A percentile compares a stretch with the other conserved stretches of the same genome.
phyloP scores from a whole-genome alignment of 2,329 filamentous ascomycete genomes.

The Fusarium sp. region DNA sequence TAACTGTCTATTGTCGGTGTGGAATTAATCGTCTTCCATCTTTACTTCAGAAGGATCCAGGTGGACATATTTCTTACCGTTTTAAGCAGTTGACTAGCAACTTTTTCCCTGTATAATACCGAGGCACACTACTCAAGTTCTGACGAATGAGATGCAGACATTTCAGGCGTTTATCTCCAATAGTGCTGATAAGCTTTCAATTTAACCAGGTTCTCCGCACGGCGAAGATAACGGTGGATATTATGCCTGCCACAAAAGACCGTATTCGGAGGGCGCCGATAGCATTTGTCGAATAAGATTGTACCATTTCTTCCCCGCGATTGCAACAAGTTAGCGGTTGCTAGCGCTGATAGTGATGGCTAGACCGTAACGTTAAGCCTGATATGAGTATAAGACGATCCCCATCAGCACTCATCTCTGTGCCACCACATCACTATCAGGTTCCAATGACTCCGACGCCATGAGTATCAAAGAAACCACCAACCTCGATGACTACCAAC shows the following conservation, averaged over 20 bases:
- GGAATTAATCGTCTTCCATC: too few relatives aligned
- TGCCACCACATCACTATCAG: neutral
- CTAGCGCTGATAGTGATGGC: neutral
- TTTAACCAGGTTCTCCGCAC: neutral
- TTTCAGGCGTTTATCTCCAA: slow-evolving; percentile 9
- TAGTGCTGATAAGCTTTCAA: neutral
- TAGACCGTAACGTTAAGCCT: neutral
- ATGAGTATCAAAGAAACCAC: slow-evolving; percentile 24
- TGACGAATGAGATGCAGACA: neutral
- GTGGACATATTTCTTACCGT: slow-evolving; percentile 3
- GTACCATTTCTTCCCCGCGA: neutral
- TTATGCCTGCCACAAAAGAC: neutral
- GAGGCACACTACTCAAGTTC: neutral
- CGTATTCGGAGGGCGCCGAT: neutral
- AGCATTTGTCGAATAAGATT: neutral
- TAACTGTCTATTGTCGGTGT: too few relatives aligned
- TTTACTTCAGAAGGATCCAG: too few relatives aligned
- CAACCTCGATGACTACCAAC: slow-evolving; percentile 37
- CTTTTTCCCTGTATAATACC: neutral
- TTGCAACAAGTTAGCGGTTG: neutral
- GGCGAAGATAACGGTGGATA: slow-evolving; percentile 17
- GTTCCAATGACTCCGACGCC: neutral
- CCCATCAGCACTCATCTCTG: neutral
- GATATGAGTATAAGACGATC: neutral
- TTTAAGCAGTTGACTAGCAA: slow-evolving; percentile 22